Evolutionary conservation across 768 basidiomycete species (phyloP), one percentile per base, ranked within the genome.

Genomic region (Lentinula sp.): DNA sequence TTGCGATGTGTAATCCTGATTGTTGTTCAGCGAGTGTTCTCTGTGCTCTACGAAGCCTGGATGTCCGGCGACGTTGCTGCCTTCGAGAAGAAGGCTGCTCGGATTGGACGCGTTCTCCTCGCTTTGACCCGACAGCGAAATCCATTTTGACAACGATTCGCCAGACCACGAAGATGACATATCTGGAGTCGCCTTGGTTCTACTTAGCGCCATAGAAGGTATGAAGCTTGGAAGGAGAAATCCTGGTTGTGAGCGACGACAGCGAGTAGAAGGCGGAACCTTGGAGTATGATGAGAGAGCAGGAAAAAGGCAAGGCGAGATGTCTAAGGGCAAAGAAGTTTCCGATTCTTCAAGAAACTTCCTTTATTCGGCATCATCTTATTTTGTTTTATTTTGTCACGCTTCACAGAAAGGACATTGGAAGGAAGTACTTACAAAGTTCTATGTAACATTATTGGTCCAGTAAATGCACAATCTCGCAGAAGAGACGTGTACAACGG

Each of bases 101-200:
- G 43, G 10, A 5, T 16, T 32, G 4, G 28, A 34, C 13, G 5
- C 18, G 32, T 15, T 34, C 7, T 50, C 57, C 4, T 50, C 57
- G 16, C 8, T 4, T 8, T 35, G 40, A 18, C 46, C 16, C 11
- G 45, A 45, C 7, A 57, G 32, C 15, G 42, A 34, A 4, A 59
- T 48, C 57, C 57, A 59, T 37, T 37, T 59, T 6, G 57, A 59
- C 16, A 59, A 35, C 4, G 57, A 59, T 13, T 59, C 57, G 28
- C 57, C 45, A 18, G 57, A 59, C 57, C 57, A 59, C 10, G 57
- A 59, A 34, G 57, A 35, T 3, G 43, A 23, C 21, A 59, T 46
- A 35, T 46, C 57, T 46, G 48, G 45, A 2, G n/a, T 43, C 28
- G 31, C 35, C 15, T 56, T 18, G 2, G 11, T 54, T 54, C 52